Conservation (phyloP, 2,329 filamentous ascomycete species). For the Trichoderma aggressivum region DNA sequence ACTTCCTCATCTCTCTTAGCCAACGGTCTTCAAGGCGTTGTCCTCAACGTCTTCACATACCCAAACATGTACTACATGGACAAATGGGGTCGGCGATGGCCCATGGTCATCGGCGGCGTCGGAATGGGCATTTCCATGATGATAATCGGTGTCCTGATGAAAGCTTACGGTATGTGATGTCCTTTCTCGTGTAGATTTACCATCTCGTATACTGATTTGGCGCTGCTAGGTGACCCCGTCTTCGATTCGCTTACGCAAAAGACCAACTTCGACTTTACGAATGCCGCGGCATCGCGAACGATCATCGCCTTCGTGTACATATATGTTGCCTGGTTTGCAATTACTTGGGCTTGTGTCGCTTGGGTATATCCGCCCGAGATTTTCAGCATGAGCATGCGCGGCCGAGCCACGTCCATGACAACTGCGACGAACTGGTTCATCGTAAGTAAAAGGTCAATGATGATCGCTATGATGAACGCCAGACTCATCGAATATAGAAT, state of each 20-base stretch:
- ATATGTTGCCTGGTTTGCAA: conserved; percentile 56
- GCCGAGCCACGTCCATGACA: conserved; percentile 19
- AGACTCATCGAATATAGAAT: neutral
- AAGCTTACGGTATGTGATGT: neutral
- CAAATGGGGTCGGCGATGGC: conserved; percentile 19
- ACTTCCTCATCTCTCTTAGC: conserved; percentile 19
- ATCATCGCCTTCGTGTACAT: conserved; percentile 62
- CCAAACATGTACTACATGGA: conserved; percentile 22
- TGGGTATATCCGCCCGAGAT: conserved; percentile 60
- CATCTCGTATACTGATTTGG: neutral
- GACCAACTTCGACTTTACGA: conserved; percentile 30
- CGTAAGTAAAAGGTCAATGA: neutral
- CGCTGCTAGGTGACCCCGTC: conserved; percentile 2
- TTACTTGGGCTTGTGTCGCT: conserved; percentile 58
- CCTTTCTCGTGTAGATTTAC: too few relatives aligned
- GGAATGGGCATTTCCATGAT: conserved; percentile 20
- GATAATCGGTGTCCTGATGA: conserved; percentile 19
- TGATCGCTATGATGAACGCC: fast-evolving
- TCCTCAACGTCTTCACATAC: conserved; percentile 19
- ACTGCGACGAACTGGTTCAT: conserved; percentile 21
- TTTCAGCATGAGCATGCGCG: conserved; percentile 36
- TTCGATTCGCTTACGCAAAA: conserved; percentile 17
- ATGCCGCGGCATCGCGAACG: conserved; percentile 51
- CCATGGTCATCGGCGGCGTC: conserved; percentile 18
- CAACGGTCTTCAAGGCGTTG: conserved; percentile 19